Conservation (phyloP, 2,329 filamentous ascomycete genomes). For the Colletotrichum chrysophilum region DNA sequence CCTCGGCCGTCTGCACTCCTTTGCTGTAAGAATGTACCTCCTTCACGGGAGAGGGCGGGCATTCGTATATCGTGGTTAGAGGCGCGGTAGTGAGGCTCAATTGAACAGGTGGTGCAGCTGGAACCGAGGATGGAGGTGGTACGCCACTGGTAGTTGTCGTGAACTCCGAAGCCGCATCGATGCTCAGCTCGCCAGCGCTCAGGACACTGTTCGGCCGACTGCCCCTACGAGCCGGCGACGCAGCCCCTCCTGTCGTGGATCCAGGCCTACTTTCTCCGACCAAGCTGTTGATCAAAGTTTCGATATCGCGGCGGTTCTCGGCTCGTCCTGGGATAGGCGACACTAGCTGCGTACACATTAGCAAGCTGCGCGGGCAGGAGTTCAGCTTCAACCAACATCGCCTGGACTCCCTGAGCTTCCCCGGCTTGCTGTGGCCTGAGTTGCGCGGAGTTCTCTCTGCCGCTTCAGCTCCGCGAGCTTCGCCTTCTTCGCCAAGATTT, state of each 20-base stretch:
- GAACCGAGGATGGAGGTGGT: conserved; percentile 33
- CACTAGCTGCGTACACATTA: conserved; percentile 44
- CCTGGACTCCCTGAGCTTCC: conserved; percentile 70
- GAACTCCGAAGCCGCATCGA: conserved; percentile 67
- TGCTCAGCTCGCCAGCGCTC: conserved; percentile 81
- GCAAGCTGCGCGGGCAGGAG: neutral
- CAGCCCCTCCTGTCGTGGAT: conserved; percentile 68
- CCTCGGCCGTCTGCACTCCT: conserved; percentile 87
- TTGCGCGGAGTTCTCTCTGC: conserved; percentile 83
- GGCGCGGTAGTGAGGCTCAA: conserved; percentile 73
- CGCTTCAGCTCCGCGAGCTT: conserved; percentile 96
- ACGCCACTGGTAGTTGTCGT: conserved; percentile 52
- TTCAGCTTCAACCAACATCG: conserved; percentile 65
- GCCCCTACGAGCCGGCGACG: conserved; percentile 69
- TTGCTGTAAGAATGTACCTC: conserved; percentile 98
- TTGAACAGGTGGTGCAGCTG: conserved; percentile 56
- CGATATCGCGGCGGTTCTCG: conserved; percentile 77
- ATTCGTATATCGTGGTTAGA: conserved; percentile 81
- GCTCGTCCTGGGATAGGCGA: conserved; percentile 74
- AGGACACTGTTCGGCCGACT: conserved; percentile 88
- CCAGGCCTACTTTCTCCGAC: conserved; percentile 78
- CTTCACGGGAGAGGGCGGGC: conserved; percentile 73
- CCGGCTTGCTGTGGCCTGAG: conserved; percentile 73
- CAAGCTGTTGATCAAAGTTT: conserved; percentile 83
- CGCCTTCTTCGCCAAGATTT: conserved; percentile 95